Conservation (phyloP, 2,329 filamentous ascomycete species). For the Aspergillus caelatus region DNA sequence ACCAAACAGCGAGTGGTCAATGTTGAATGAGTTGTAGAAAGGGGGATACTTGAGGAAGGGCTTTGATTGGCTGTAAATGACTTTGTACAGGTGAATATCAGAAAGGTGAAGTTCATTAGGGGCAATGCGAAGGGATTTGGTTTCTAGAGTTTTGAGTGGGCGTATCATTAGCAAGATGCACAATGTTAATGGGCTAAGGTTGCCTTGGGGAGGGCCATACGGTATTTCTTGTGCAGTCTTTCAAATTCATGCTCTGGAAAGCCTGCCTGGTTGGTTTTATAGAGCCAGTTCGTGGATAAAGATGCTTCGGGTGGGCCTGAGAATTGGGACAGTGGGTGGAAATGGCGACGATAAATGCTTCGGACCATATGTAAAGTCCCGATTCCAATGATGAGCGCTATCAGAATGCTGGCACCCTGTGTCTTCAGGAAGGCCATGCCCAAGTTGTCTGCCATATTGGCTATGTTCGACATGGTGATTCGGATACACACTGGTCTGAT, state of each 20-base stretch:
- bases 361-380: neutral
- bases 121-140: slow-evolving; percentile 3
- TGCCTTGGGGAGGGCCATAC: neutral
- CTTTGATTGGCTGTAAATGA: slow-evolving; percentile 13
- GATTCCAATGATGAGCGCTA: neutral
- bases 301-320: neutral
- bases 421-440: neutral
- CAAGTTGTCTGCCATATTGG: neutral
- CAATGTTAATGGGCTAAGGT: neutral
- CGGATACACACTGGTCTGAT: neutral
- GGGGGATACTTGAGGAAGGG: slow-evolving; percentile 7
- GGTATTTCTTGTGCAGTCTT: neutral
- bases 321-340: neutral
- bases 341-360: neutral
- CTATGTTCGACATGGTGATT: neutral
- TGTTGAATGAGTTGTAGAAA: slow-evolving; percentile 10
- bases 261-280: neutral
- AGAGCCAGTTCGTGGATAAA: neutral
- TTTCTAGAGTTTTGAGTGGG: neutral
- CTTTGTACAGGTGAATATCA: slow-evolving; percentile 9
- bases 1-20: slow-evolving; percentile 9
- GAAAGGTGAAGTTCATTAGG: slow-evolving; percentile 16
- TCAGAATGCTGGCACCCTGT: neutral
- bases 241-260: neutral
- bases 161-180: neutral